Evolutionary conservation across 306 rosid species (phyloP).

Genomic region (Dryas octopetala): DNA sequence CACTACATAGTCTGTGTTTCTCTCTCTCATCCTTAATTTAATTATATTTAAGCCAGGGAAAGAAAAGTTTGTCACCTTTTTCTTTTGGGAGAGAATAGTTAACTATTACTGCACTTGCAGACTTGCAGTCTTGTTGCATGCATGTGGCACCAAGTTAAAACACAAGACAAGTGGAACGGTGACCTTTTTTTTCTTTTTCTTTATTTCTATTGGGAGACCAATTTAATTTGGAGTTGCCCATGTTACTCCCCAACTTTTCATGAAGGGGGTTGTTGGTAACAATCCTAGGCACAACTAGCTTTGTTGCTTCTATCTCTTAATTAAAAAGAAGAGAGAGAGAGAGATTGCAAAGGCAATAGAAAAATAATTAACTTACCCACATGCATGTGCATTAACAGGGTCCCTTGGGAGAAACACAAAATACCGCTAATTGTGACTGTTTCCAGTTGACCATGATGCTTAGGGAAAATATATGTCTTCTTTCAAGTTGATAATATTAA

Average conservation of each 20-base stretch:
- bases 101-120: conserved; percentile 27
- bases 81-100: conserved; percentile 23
- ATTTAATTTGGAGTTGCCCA: background rate
- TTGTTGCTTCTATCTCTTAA: no score
- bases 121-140: conserved; percentile 16
- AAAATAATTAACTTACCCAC: no score
- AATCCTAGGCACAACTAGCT: background rate
- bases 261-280: background rate
- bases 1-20: no score
- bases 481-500: no score
- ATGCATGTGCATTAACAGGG: no score
- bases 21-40: background rate
- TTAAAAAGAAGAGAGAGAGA: no score
- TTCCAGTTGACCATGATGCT: no score
- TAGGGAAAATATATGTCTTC: no score
- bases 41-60: no score
- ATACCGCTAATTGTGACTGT: no score
- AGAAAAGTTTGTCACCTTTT: conserved; percentile 22
- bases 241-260: background rate
- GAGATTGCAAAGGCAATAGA: no score
- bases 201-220: background rate
- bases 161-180: background rate
- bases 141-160: conserved; percentile 39
- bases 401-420: no score
- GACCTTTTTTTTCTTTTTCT: background rate